These are phyloP conservation scores for Dendrostoma leiphaemia DNA, from an alignment of 2,329 filamentous ascomycete species.

Conservation along the genomic window DNA sequence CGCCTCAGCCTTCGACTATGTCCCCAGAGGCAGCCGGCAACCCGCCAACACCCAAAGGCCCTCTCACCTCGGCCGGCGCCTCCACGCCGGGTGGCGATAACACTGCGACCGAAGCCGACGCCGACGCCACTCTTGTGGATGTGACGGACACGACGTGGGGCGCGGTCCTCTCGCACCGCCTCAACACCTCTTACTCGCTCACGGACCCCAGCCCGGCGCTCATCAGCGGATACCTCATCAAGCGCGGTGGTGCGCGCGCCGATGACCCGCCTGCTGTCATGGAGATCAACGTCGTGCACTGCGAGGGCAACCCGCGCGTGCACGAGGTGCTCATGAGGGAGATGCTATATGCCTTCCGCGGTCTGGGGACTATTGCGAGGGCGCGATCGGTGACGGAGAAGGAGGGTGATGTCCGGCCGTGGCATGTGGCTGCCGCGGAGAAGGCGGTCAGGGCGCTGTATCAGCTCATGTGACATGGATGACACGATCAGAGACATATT, in stretches of 20 bases:
- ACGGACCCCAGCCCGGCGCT: conserved; percentile 56
- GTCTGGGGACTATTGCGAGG: conserved; percentile 66
- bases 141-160: conserved; percentile 75
- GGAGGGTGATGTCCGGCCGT: conserved; percentile 64
- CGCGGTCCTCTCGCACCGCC: conserved; percentile 64
- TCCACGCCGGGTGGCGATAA: conserved; percentile 46
- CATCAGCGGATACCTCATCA: conserved; percentile 65
- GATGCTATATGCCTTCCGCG: conserved; percentile 67
- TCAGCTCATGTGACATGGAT: conserved; percentile 53
- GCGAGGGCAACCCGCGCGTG: conserved; percentile 49
- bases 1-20: conserved; percentile 58
- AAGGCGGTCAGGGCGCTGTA: conserved; percentile 66
- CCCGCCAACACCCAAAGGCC: conserved; percentile 46
- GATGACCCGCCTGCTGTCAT: conserved; percentile 61
- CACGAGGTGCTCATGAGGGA: conserved; percentile 69
- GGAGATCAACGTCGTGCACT: conserved; percentile 63
- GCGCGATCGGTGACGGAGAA: conserved; percentile 61
- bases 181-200: conserved; percentile 57
- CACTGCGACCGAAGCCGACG: conserved; percentile 42
- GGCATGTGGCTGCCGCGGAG: conserved; percentile 73
- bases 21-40: conserved; percentile 60
- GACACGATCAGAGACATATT: not conserved
- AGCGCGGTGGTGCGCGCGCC: conserved; percentile 52
- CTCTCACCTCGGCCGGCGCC: conserved; percentile 32
- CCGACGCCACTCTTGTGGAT: conserved; percentile 70